Base-by-base conservation (phyloP, 1,139 yeast species). In the Hemisphaericaspora lyxosophila region DNA sequence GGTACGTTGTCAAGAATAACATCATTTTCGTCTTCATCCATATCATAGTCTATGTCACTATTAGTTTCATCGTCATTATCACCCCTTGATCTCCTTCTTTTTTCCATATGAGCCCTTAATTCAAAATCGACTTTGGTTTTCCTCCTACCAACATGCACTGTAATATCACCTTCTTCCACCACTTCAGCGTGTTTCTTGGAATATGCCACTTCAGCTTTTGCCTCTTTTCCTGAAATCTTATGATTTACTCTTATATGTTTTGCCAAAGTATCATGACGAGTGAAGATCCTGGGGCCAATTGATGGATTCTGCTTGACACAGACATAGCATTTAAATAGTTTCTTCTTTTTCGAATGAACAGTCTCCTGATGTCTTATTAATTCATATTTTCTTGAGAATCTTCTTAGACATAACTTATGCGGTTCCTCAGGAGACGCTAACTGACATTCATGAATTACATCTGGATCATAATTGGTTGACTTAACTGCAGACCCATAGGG, bases 331-430 rank as follows among this genome's bases (percentile, higher is more conserved):
- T 85, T 82, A 69, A 83, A 92, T 37, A 86, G 78, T 54, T 85
- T 85, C 62, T 92, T 85, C 61, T 84, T 85, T 39, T 85, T 74
- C 2, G 97, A 92, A 60, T 92, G 98, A 39, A 92, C 92, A 0
- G 97, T 90, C 57, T 92, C 96, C 63, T 90, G 96, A 61, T 92
- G 97, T 53, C 98, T 78, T 22, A 90, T 85, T 54, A 92, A 73
- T 65, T 92, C 98, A 55, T 92, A 92, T 23, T 96, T 95, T 51
- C 98, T 76, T 13, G 97, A 88, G 58, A 92, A 92, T 46, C 85
- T 78, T 53, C 95, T 86, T 48, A 79, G 68, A 59, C 97, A 90
- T 37, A 79, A 73, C 48, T 74, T 70, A 33, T 82, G 60, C 4
- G 73, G 70, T 35, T 66, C 72, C 45, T 71, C 77, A 6, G 76